Conservation (phyloP, 2,329 filamentous ascomycete genomes). For the Colletotrichum sp. region DNA sequence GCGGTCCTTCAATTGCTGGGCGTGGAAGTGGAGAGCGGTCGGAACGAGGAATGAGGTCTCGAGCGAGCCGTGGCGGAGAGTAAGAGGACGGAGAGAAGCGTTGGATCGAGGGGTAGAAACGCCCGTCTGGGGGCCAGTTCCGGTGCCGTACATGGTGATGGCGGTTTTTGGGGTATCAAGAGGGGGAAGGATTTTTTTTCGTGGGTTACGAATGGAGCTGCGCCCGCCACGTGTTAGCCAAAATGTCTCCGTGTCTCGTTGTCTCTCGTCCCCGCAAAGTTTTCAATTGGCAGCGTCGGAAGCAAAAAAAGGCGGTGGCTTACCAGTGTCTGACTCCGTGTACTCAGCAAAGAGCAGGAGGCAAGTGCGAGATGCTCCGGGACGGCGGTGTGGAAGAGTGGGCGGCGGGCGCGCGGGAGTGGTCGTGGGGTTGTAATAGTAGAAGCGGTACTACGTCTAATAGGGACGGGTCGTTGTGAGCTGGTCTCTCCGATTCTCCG, state of each 20-base stretch:
- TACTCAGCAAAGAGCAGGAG: conserved; percentile 47
- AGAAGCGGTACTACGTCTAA: neutral
- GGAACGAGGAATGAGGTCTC: conserved; percentile 96
- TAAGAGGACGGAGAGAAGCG: conserved; percentile 88
- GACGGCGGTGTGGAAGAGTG: neutral
- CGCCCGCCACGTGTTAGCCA: conserved; percentile 9
- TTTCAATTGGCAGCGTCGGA: neutral
- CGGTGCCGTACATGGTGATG: conserved; percentile 82
- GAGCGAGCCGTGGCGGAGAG: conserved; percentile 90
- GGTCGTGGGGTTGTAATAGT: neutral
- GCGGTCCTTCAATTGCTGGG: conserved; percentile 89
- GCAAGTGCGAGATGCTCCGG: conserved; percentile 20
- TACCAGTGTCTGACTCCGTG: conserved; percentile 33
- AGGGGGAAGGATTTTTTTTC: conserved; percentile 19
- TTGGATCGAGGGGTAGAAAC: conserved; percentile 96
- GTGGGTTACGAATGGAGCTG: conserved; percentile 18
- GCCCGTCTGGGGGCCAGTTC: conserved; percentile 88
- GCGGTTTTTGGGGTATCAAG: conserved; percentile 45
- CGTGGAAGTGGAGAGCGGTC: conserved; percentile 94
- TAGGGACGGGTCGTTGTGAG: conserved; percentile 1
- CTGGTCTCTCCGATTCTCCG: conserved; percentile 10
- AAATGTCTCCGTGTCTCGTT: neutral
- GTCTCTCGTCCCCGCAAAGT: neutral
- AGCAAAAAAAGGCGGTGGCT: neutral
- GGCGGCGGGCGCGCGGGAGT: neutral